A percentile compares a stretch with the other conserved stretches of the same genome.
These are phyloP conservation scores for Coffea canephora DNA, from an alignment of 257 asterid genomes.

Conservation along the genomic window DNA sequence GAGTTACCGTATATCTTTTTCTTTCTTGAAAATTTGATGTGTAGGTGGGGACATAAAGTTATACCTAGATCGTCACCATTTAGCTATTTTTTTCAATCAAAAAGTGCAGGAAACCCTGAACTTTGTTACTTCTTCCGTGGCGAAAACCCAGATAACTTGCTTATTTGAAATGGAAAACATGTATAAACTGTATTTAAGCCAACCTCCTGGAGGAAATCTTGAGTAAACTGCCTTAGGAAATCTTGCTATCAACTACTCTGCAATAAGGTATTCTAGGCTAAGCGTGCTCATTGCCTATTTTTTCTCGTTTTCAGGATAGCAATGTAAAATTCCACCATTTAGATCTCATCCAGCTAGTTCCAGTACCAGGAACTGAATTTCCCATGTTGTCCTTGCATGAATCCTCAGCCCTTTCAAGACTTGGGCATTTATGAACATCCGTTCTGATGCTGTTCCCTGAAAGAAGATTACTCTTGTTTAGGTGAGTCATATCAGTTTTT, in stretches of 20 bases:
- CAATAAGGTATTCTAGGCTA: not conserved
- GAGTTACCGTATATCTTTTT: not conserved
- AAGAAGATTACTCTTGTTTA: constrained; percentile 2
- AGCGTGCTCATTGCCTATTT: not conserved
- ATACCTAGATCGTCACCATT: not conserved
- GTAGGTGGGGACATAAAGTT: not conserved
- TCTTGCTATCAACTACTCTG: not conserved
- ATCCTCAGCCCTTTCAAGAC: not conserved
- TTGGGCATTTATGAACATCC: constrained; percentile 3
- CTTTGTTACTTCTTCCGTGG: not conserved
- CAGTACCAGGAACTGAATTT: not conserved
- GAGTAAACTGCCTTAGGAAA: not conserved
- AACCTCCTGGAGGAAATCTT: not conserved
- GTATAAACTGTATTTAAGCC: not conserved
- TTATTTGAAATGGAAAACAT: not conserved
- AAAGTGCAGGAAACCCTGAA: not conserved
- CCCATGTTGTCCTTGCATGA: not conserved
- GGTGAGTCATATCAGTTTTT: not conserved
- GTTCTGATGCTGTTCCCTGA: not conserved
- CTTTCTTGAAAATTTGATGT: not conserved
- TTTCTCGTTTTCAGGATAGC: not conserved
- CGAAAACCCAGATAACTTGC: not conserved
- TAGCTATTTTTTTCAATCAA: not conserved
- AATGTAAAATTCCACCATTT: not conserved
- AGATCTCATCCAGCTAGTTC: not conserved